Conservation (phyloP, 2,329 filamentous ascomycete species). For the Cytospora leucostoma region DNA sequence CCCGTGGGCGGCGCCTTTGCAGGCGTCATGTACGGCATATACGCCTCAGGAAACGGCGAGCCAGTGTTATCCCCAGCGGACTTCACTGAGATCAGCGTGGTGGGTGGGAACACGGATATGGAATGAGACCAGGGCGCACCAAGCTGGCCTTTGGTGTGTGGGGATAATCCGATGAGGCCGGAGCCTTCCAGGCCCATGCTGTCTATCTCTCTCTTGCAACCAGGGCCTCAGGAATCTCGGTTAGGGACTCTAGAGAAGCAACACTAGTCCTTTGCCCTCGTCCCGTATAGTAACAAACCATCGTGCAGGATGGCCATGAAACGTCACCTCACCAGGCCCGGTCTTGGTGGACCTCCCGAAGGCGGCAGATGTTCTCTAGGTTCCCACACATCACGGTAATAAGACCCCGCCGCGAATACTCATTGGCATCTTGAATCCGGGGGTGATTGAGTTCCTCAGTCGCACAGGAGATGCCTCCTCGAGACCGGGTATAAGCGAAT, state of each 20-base stretch:
- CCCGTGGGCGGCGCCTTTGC: slow-evolving; percentile 37
- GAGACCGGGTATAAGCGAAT: neutral
- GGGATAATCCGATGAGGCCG: neutral
- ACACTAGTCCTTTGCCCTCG: neutral
- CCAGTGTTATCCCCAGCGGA: slow-evolving; percentile 38
- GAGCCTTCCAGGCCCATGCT: neutral
- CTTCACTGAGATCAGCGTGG: slow-evolving; percentile 32
- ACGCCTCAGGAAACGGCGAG: slow-evolving; percentile 35
- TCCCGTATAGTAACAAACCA: neutral
- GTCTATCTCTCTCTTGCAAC: neutral
- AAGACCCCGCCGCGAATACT: neutral
- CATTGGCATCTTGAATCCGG: neutral
- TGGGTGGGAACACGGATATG: neutral
- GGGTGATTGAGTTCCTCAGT: neutral
- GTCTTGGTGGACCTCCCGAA: neutral
- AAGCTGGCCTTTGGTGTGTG: neutral
- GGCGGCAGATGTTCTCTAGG: neutral
- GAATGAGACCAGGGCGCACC: neutral
- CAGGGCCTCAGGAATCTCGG: too few relatives aligned
- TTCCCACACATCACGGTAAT: neutral
- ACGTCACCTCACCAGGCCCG: neutral
- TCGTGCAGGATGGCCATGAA: neutral
- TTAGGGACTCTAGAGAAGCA: neutral
- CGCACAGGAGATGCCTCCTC: neutral
- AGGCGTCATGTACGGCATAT: slow-evolving; percentile 38